A percentile compares a stretch with the other conserved stretches of the same genome.
Evolutionary conservation across 306 rosid species (phyloP).

Genomic region (Coriaria nepalensis): DNA sequence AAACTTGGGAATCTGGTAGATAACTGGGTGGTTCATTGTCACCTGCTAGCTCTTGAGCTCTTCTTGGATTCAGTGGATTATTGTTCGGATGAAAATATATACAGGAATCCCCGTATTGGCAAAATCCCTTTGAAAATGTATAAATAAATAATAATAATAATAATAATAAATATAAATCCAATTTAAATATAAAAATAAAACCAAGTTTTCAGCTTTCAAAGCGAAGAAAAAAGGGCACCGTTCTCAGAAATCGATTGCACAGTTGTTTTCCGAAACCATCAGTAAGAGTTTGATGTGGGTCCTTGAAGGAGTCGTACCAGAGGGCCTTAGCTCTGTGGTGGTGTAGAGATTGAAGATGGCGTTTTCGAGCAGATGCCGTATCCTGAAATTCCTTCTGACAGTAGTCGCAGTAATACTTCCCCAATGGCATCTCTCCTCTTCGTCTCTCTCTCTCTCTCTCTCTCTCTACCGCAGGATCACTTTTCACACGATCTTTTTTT

Average conservation of each 20-base stretch:
- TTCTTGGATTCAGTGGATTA: conserved; percentile 14
- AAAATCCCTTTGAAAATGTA: conserved; percentile 51
- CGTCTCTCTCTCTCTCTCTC: neutral
- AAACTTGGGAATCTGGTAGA: neutral
- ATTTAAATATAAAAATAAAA: neutral
- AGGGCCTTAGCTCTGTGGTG: conserved; percentile 70
- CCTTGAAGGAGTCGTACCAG: conserved; percentile 77
- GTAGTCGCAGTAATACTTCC: conserved; percentile 66
- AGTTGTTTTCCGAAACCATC: conserved; percentile 23
- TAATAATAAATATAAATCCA: neutral
- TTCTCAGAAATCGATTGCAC: conserved; percentile 54
- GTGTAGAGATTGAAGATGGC: conserved; percentile 53
- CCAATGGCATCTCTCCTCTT: conserved; percentile 28
- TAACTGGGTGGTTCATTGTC: neutral
- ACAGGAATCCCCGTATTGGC: conserved; percentile 67
- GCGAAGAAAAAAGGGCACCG: conserved; percentile 24
- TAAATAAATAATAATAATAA: too few relatives aligned
- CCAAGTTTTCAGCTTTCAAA: neutral
- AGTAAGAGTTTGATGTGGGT: conserved; percentile 16
- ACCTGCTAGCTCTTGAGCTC: conserved; percentile 23
- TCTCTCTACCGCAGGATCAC: too few relatives aligned
- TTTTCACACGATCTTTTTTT: too few relatives aligned
- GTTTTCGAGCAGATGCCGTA: conserved; percentile 48
- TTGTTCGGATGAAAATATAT: conserved; percentile 54
- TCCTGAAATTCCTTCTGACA: conserved; percentile 78